Conservation (phyloP, 148 eudicot species). For the Beta vulgaris region DNA sequence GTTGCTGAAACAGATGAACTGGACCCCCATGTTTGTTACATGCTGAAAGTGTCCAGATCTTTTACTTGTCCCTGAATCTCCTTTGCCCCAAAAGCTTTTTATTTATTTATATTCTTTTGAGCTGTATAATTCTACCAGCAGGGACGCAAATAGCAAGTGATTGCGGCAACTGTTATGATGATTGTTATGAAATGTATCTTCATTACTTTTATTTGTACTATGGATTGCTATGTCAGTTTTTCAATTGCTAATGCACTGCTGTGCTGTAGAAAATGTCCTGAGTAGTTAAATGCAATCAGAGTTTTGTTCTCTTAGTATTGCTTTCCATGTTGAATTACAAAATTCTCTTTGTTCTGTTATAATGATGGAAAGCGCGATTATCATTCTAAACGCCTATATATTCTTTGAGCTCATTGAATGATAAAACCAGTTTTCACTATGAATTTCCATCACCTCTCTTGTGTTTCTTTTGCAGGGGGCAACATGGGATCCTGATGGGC, state of each 20-base stretch:
- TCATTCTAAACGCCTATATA: too few species aligned
- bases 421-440: neutral
- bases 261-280: neutral
- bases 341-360: constrained; percentile 9
- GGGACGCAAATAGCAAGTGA: neutral
- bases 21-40: neutral
- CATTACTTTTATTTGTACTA: neutral
- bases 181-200: neutral
- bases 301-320: neutral
- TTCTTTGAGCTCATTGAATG: too few species aligned
- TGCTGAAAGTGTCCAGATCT: neutral
- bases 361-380: neutral
- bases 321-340: neutral
- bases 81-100: neutral
- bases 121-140: neutral
- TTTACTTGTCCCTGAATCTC: neutral
- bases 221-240: neutral
- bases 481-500: constrained; percentile 97
- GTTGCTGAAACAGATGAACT: neutral
- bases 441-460: neutral
- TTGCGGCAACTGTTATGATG: neutral
- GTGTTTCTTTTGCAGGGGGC: constrained; percentile 59
- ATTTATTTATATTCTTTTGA: neutral
- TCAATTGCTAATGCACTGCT: too few species aligned
- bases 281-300: neutral